Evolutionary conservation across 148 eudicot species (phyloP).

Genomic region (Cornus kousa): DNA sequence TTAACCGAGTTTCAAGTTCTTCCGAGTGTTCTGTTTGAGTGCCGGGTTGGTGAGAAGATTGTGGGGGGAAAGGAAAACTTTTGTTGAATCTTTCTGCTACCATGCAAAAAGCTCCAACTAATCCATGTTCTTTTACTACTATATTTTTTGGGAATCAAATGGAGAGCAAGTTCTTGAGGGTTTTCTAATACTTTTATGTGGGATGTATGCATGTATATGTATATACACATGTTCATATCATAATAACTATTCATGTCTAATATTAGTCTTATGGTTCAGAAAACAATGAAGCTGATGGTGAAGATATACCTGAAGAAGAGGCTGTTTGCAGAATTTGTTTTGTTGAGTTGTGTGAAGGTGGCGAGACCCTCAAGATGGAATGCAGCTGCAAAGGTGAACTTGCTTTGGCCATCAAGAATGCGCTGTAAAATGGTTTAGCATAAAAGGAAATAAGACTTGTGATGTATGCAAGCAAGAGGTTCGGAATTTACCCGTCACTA

Average conservation of each 20-base stretch:
- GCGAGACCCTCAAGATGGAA: constrained; percentile 93
- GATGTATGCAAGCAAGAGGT: constrained; percentile 93
- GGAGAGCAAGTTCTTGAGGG: not conserved
- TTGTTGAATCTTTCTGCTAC: not conserved
- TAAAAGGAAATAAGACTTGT: constrained; percentile 86
- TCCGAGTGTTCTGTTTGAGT: not conserved
- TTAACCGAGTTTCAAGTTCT: not conserved
- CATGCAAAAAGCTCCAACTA: not conserved
- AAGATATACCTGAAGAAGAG: constrained; percentile 93
- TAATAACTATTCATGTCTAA: constrained; percentile 2
- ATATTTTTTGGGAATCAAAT: not conserved
- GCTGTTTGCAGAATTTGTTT: constrained; percentile 94
- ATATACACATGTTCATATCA: not conserved
- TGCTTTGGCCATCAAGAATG: constrained; percentile 92
- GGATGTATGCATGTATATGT: not conserved
- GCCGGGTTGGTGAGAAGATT: not conserved
- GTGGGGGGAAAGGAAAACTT: not conserved
- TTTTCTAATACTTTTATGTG: not conserved
- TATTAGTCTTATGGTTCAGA: constrained; percentile 35
- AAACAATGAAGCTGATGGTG: constrained; percentile 48
- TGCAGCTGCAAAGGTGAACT: constrained; percentile 97
- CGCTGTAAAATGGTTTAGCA: constrained; percentile 92
- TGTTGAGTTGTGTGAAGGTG: constrained; percentile 80
- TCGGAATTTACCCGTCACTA: constrained; percentile 82
- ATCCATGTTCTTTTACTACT: not conserved